Conservation (phyloP, 2,329 filamentous ascomycete species). For the Penicillium capsulatum region DNA sequence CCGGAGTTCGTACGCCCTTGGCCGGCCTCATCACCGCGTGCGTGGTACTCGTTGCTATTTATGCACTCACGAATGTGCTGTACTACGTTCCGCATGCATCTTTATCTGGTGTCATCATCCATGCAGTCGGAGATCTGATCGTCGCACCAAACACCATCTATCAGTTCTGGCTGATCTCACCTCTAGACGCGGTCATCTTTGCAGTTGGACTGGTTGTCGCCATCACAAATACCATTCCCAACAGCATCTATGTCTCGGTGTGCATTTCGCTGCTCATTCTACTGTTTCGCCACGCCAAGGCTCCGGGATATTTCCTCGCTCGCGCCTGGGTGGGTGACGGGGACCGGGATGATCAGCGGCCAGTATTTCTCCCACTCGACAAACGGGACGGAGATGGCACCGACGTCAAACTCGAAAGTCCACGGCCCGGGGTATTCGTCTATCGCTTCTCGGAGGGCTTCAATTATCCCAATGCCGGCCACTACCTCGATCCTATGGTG, state of each 20-base stretch:
- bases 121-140: constrained; percentile 85
- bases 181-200: constrained; percentile 83
- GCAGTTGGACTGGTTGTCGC: constrained; percentile 84
- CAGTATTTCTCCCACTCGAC: constrained; percentile 75
- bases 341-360: constrained; percentile 57
- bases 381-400: constrained; percentile 85
- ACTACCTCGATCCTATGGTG: constrained; percentile 73
- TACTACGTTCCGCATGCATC: constrained; percentile 81
- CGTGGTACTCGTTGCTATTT: constrained; percentile 80
- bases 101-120: constrained; percentile 82
- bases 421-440: constrained; percentile 86
- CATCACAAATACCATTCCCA: constrained; percentile 78
- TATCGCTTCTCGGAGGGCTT: constrained; percentile 89
- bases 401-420: constrained; percentile 65
- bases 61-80: constrained; percentile 78
- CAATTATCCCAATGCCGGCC: constrained; percentile 86
- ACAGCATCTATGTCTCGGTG: constrained; percentile 86
- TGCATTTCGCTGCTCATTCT: constrained; percentile 68
- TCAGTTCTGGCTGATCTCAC: constrained; percentile 87
- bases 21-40: constrained; percentile 79
- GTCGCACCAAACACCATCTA: constrained; percentile 83
- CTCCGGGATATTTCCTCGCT: constrained; percentile 77
- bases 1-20: constrained; percentile 82
- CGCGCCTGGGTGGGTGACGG: constrained; percentile 63
- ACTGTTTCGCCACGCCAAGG: constrained; percentile 73